phyloP scores from a whole-genome alignment of 441 rosid species.

The Corymbia citriodora region DNA sequence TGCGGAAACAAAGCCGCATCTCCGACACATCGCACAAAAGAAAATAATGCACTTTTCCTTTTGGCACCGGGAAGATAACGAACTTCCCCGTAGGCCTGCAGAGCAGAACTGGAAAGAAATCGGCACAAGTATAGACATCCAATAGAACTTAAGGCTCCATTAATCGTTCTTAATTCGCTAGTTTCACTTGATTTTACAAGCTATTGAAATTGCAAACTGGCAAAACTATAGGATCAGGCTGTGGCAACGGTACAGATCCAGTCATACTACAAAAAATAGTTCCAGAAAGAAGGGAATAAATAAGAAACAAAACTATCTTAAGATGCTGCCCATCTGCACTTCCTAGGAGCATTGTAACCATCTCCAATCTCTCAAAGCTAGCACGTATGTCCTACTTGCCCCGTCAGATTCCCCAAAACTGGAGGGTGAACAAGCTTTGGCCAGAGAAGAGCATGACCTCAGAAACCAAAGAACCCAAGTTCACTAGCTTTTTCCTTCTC shows the following conservation, averaged over 20 bases:
- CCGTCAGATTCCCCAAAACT: not conserved
- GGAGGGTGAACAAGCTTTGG: not conserved
- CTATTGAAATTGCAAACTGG: not conserved
- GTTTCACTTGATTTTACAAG: not conserved
- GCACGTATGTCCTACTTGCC: not conserved
- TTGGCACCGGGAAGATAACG: not conserved
- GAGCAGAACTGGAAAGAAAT: not conserved
- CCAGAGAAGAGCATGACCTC: not conserved
- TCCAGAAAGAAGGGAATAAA: not conserved
- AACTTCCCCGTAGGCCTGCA: not conserved
- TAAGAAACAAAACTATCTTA: not conserved
- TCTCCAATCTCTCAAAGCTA: not conserved
- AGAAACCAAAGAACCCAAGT: conserved; percentile 80
- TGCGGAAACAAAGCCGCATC: not conserved
- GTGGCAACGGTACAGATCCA: not conserved
- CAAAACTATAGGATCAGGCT: not conserved
- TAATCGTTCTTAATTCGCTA: not conserved
- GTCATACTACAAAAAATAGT: not conserved
- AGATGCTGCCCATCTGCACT: not conserved
- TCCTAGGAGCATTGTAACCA: not conserved
- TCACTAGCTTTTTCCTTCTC: conserved; percentile 98
- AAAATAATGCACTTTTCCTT: not conserved
- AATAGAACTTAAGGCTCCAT: not conserved
- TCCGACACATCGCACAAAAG: not conserved
- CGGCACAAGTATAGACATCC: not conserved